phyloP scores from a whole-genome alignment of 108 stramenopile genomes.

The Cyclotella baltica region DNA sequence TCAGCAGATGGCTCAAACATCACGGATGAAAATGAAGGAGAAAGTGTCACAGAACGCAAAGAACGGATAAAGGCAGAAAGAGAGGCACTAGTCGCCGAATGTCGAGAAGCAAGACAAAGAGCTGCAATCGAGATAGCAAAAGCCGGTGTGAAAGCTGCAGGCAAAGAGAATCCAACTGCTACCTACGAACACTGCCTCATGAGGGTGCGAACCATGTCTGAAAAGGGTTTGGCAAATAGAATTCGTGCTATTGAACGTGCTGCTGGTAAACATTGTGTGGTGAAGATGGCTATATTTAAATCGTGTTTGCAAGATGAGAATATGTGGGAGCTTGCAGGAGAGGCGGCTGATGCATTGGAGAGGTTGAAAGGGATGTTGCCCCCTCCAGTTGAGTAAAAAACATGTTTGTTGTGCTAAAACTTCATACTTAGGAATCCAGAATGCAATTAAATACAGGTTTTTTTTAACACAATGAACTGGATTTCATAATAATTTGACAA shows the following conservation, averaged over 20 bases:
- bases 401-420: not conserved
- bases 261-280: constrained; percentile 87
- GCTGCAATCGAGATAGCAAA: constrained; percentile 63
- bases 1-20: constrained; percentile 7
- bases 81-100: constrained; percentile 62
- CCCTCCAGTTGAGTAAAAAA: constrained; percentile 50
- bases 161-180: constrained; percentile 82
- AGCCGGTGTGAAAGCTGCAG: constrained; percentile 50
- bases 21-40: not conserved
- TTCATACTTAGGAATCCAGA: too few relatives aligned
- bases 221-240: constrained; percentile 74
- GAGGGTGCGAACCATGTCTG: constrained; percentile 84
- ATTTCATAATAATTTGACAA: too few relatives aligned
- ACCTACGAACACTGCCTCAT: constrained; percentile 90
- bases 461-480: too few relatives aligned
- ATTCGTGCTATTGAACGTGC: constrained; percentile 86
- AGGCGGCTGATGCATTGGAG: constrained; percentile 81
- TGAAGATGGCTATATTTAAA: constrained; percentile 93
- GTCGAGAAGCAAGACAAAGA: constrained; percentile 70
- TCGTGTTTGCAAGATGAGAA: constrained; percentile 85
- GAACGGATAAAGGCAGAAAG: constrained; percentile 48
- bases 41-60: constrained; percentile 17
- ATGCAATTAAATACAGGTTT: too few relatives aligned
- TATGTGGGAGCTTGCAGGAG: constrained; percentile 78
- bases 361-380: constrained; percentile 81